These are phyloP conservation scores for Delphinella strobiligena DNA, from an alignment of 2,329 filamentous ascomycete genomes.

Conservation along the genomic window DNA sequence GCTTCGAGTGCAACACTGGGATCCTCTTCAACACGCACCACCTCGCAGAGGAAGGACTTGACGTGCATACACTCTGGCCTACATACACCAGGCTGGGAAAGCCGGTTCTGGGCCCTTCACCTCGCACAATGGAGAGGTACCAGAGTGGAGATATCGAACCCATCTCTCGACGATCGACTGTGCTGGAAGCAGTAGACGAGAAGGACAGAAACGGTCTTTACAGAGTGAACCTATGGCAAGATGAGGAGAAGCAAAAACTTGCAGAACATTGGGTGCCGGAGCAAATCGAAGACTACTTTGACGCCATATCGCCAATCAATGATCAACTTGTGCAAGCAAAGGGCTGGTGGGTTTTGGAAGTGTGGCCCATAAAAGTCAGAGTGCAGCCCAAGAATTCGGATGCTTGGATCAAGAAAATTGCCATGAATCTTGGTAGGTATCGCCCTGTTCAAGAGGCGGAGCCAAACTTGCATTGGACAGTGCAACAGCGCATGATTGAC, in stretches of 20 bases:
- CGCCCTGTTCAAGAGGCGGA: slow-evolving; percentile 24
- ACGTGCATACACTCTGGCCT: slow-evolving; percentile 31
- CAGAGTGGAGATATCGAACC: slow-evolving; percentile 21
- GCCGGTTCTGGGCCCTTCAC: slow-evolving; percentile 24
- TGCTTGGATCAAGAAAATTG: slow-evolving; percentile 26
- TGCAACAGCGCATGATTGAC: slow-evolving; percentile 24
- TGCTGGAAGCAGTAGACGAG: slow-evolving; percentile 13
- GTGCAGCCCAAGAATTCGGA: slow-evolving; percentile 20
- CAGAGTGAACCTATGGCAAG: slow-evolving; percentile 14
- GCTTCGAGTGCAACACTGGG: slow-evolving; percentile 34
- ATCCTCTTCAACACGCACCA: slow-evolving; percentile 29
- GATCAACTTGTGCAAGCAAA: slow-evolving; percentile 27
- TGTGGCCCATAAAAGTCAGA: slow-evolving; percentile 31
- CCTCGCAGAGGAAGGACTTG: slow-evolving; percentile 30
- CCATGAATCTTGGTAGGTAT: slow-evolving; percentile 27
- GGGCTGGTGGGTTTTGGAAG: slow-evolving; percentile 33
- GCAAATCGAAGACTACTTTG: slow-evolving; percentile 32
- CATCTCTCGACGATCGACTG: slow-evolving; percentile 19
- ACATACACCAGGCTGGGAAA: slow-evolving; percentile 20
- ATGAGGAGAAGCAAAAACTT: slow-evolving; percentile 10
- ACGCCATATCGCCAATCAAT: slow-evolving; percentile 28
- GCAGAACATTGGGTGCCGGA: slow-evolving; percentile 23
- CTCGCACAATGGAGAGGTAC: slow-evolving; percentile 24
- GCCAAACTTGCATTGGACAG: slow-evolving; percentile 34
- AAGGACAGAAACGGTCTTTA: slow-evolving; percentile 14